phyloP scores from a whole-genome alignment of 2,329 filamentous ascomycete genomes.

The Aspergillus sp. region DNA sequence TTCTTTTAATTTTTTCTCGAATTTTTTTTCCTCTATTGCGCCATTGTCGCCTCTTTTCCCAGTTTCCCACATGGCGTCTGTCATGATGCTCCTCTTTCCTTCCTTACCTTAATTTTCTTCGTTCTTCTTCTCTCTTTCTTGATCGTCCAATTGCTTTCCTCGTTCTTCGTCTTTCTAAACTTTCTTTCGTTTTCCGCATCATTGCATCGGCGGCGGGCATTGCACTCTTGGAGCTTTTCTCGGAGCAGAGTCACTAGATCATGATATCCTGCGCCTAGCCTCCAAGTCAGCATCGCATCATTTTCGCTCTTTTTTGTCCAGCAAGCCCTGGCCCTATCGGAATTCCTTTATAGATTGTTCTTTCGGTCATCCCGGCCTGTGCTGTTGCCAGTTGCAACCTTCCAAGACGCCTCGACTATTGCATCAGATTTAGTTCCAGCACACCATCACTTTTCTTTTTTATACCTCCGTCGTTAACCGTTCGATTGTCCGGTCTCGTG shows the following conservation, averaged over 20 bases:
- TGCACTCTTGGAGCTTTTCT: neutral
- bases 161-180: neutral
- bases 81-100: neutral
- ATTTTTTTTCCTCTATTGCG: neutral
- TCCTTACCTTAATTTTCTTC: neutral
- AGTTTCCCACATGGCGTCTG: neutral
- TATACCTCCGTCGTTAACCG: slow-evolving; percentile 15
- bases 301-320: neutral
- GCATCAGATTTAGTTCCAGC: slow-evolving; percentile 31
- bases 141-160: neutral
- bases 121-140: neutral
- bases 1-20: neutral
- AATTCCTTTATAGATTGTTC: neutral
- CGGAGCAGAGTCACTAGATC: neutral
- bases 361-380: neutral
- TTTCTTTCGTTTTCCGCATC: neutral
- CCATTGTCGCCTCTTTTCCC: neutral
- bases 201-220: neutral
- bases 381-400: neutral
- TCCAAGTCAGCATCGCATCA: slow-evolving; percentile 3
- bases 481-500: neutral
- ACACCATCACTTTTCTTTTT: slow-evolving; percentile 24
- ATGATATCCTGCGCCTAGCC: neutral
- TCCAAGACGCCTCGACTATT: slow-evolving; percentile 15
- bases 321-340: neutral